Evolutionary conservation across 441 rosid species (phyloP), one percentile per base, ranked within the genome.

Genomic region (Adansonia madagascariensis): DNA sequence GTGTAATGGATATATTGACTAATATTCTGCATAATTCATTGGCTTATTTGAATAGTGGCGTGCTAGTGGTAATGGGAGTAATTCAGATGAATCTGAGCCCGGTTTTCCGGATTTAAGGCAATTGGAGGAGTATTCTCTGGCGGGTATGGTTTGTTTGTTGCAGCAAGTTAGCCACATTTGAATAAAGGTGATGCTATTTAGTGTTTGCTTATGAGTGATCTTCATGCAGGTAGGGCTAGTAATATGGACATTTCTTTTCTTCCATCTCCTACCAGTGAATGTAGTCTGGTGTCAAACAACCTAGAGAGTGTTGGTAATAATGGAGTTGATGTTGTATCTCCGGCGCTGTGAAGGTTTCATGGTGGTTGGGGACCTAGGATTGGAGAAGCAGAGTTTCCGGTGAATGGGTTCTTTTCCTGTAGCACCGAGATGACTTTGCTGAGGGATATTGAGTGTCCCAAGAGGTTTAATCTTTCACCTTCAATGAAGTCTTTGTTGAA

Each of bases 131-230:
- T 89, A 89, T 78, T 92, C 95, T 0, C 92, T 95, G 56, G 90
- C 92, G 1, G 93, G 90, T 61, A 88, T 94, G 97, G 86, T 95
- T 72, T 92, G 91, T 85, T 85, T 92, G 91, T 74, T 95, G 91
- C 95, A 90, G 77, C 91, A 95, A 81, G 90, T 89, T 78, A 89
- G 79, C 95, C 99, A 17, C 84, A 86, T 80, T 79, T 95, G 86
- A 94, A 89, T 79, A 91, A 84, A 89, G 97, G 97, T 63, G 97
- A 94, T 88, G 99, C 97, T 6, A 89, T 92, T 97, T 94, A 97
- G 99, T 94, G 97, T 82, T 92, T 94, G 86, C 84, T 95, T 55
- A 87, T 90, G 92, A 89, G 91, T 85, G 97, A 95, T 82, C 95
- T 95, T 66, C 94, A 94, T 83, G 97, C 94, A n/a, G 95, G 90